These are phyloP conservation scores for Sisymbrium irio DNA, from an alignment of 345 rosid species.

Conservation along the genomic window DNA sequence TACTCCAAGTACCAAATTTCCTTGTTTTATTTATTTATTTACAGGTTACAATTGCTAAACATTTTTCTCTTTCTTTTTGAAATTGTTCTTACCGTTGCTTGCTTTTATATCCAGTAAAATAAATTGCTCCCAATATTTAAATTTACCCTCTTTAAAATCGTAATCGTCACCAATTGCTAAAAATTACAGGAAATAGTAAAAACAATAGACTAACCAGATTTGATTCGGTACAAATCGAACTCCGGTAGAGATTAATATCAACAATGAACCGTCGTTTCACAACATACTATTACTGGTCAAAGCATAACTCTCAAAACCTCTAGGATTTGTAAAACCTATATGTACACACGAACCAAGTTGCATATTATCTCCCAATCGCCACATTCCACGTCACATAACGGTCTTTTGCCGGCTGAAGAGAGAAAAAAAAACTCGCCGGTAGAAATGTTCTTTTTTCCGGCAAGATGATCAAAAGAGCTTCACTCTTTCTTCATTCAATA, in stretches of 20 bases:
- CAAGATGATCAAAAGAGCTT: not conserved
- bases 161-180: too few species aligned
- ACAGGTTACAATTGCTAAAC: too few species aligned
- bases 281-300: not conserved
- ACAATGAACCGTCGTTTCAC: not conserved
- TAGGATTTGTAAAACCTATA: not conserved
- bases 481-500: not conserved
- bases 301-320: not conserved
- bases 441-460: too few species aligned
- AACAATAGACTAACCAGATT: not conserved
- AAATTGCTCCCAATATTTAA: too few species aligned
- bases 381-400: not conserved
- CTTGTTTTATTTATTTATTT: too few species aligned
- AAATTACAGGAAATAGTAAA: too few species aligned
- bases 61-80: too few species aligned
- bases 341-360: not conserved
- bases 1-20: too few species aligned
- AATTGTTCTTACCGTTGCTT: too few species aligned
- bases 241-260: not conserved
- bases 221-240: not conserved
- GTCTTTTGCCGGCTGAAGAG: too few species aligned
- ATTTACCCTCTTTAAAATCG: too few species aligned
- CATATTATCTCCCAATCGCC: not conserved
- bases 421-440: not conserved
- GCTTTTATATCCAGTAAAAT: too few species aligned